Base-by-base conservation (phyloP, 2,329 filamentous ascomycete genomes). In the Chalaropsis ovoidea region DNA sequence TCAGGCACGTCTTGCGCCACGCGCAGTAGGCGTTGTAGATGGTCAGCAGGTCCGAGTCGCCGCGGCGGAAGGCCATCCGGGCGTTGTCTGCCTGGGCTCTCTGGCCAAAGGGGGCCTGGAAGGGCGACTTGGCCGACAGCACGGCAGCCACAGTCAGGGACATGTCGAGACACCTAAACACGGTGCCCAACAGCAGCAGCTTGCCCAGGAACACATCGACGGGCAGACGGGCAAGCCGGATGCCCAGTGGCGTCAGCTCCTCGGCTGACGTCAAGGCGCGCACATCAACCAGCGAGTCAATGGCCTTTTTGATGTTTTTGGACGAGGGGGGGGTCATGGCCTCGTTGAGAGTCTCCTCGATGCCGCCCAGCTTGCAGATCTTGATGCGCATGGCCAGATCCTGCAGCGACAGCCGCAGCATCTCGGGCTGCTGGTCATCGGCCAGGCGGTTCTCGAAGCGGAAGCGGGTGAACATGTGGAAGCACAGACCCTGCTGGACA, bases 301-400 rank as follows among this genome's bases (percentile, higher is more conserved):
- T 88, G 0, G 94, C 93, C 43, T 93, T 85, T 27, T 90, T 87
- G 61, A 99, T 95, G 70, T 97, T 99, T 77, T 93, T 95, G 0
- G 88, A 81, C 0, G 88, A 92, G 0, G 94, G 94, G 0, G 93
- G 88, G 72, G 99, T 94, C 17, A 99, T 80, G 2, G 94, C 94
- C 74, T 92, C 86, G 24, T 88, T 83, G 10, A 99, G 80, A 0
- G 92, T 96, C 70, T 93, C 85, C 73, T 97, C 93, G 64, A 97
- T 95, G 49, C 90, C 87, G 11, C 94, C 94, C 54, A 99, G 83
- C 72, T 95, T 95, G 79, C 93, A 99, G 58, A 96, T 96, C 76
- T 99, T 99, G 69, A 97, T 92, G 8, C 94, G 86, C 73, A 99
- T 92, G 4, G 95, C 91, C 11, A 99, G 80, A 72, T 99, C 94